Evolutionary conservation across 148 eudicot genomes (phyloP).

Genomic region (Camellia lanceoleosa): DNA sequence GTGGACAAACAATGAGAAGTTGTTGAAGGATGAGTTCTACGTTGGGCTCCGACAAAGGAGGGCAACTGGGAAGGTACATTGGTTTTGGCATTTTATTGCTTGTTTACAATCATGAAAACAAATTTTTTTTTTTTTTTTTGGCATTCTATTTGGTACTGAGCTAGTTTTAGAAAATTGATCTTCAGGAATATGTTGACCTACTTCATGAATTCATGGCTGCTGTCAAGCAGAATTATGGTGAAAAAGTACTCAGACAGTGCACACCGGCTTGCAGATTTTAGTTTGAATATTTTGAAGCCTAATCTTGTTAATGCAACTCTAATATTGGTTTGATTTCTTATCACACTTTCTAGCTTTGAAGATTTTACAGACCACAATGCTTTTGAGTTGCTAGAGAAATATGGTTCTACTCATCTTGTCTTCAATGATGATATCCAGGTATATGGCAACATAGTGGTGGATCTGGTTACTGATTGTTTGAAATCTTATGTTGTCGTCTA

Average conservation of each 20-base stretch:
- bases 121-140: too few species aligned
- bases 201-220: slow-evolving; percentile 83
- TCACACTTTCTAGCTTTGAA: too few species aligned
- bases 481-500: too few species aligned
- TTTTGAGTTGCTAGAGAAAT: too few species aligned
- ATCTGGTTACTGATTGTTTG: too few species aligned
- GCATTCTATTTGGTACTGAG: not conserved
- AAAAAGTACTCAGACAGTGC: slow-evolving; percentile 79
- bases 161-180: not conserved
- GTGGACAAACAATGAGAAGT: slow-evolving; percentile 77
- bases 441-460: too few species aligned
- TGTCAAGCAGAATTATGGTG: slow-evolving; percentile 92
- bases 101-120: not conserved
- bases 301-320: too few species aligned
- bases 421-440: too few species aligned
- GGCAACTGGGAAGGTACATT: slow-evolving; percentile 71
- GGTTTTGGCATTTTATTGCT: not conserved
- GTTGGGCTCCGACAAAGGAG: slow-evolving; percentile 80
- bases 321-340: too few species aligned
- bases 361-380: too few species aligned
- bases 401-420: too few species aligned
- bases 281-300: not conserved
- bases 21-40: slow-evolving; percentile 81
- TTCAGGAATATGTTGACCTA: slow-evolving; percentile 85
- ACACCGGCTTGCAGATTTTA: not conserved